These are phyloP conservation scores for Udeniomyces megalosporus DNA, from an alignment of 768 basidiomycete genomes.

Conservation along the genomic window DNA sequence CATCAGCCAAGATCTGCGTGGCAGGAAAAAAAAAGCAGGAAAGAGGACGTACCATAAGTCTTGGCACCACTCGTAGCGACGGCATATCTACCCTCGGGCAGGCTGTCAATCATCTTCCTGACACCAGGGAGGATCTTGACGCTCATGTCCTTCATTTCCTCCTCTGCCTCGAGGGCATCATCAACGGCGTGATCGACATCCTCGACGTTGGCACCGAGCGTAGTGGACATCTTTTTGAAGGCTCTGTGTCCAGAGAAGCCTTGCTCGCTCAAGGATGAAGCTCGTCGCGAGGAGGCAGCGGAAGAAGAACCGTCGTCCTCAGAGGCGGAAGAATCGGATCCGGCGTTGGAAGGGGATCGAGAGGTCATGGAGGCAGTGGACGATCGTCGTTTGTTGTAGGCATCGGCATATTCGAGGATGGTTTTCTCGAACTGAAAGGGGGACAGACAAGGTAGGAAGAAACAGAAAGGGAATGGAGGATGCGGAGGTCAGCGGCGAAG, in stretches of 20 bases:
- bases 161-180: conserved; percentile 36
- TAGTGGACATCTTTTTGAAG: conserved; percentile 10
- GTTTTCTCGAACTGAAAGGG: conserved; percentile 40
- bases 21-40: background rate
- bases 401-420: conserved; percentile 52
- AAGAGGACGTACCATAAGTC: conserved; percentile 41
- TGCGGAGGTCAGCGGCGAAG: background rate
- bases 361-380: conserved; percentile 31
- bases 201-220: conserved; percentile 20
- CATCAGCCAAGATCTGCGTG: too few relatives aligned
- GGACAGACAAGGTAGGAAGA: background rate
- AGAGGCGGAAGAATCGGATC: conserved; percentile 27
- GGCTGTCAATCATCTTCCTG: conserved; percentile 44
- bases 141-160: conserved; percentile 36
- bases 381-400: conserved; percentile 38
- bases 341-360: too few relatives aligned
- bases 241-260: background rate
- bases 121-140: conserved; percentile 57
- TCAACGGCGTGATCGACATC: conserved; percentile 30
- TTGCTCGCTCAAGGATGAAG: background rate
- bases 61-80: conserved; percentile 60
- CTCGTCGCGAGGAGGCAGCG: conserved; percentile 31
- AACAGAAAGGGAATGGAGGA: background rate
- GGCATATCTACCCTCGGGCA: conserved; percentile 51
- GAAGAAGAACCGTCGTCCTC: conserved; percentile 21